Base-by-base conservation (phyloP, 352 stramenopile genomes). In the Elongisporangium anandrum region DNA sequence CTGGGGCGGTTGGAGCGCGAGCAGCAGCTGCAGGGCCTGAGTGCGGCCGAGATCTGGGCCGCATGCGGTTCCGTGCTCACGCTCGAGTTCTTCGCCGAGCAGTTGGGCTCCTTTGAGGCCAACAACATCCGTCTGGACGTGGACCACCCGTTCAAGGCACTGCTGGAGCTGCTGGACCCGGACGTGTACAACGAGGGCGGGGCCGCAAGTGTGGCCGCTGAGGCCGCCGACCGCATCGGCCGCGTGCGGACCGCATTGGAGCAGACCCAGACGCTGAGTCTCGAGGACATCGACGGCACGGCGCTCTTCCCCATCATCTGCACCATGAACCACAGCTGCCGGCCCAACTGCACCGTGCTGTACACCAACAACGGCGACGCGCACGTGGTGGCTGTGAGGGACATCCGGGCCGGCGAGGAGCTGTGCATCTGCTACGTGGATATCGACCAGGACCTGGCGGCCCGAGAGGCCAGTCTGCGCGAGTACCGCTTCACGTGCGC, bases 261-360 rank as follows among this genome's bases (percentile, higher is more conserved):
- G 49, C 76, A 68, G 68, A 72, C 84, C 38, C 68, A 85, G 62
- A 77, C 52, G 57, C 73, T 61, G 59, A 73, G 54, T 10, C 87
- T 66, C 63, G 64, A 53, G 52, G 77, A 66, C 50, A 69, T 98
- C 19, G 96, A 98, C 63, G 96, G 96, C 49, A 98, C 95, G 1
- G 92, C 94, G 29, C 79, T 98, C 57, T 98, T 96, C 69, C 78
- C 87, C 19, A 84, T 89, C 34, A 88, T 96, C 34, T 98, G 94
- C 67, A 98, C 94, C 63, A 98, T 98, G 92, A 99, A 99, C 75
- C 96, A 99, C 77, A 97, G 88, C 54, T 99, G 95, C 70, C 77
- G 91, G 49, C 92, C 92, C 0, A 98, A 98, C 70, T 93, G 95
- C 50, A 85, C 90, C 3, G 79, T 97, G 22, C 60, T 96, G 41